These are phyloP conservation scores for Pythium monospermum DNA, from an alignment of 352 stramenopile genomes.

Conservation along the genomic window DNA sequence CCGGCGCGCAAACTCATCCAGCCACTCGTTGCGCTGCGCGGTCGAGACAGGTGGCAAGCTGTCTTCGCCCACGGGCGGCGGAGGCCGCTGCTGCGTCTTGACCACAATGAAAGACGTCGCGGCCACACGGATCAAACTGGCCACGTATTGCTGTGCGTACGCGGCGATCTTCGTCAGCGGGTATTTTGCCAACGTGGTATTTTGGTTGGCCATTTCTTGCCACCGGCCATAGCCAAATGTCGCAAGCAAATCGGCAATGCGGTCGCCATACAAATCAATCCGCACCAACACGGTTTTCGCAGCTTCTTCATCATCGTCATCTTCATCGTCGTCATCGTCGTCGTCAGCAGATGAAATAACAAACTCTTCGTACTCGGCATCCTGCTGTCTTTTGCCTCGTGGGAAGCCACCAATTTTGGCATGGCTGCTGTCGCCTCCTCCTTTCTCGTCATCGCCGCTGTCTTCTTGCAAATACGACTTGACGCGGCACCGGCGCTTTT, in stretches of 20 bases:
- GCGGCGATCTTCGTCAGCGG: constrained; percentile 31
- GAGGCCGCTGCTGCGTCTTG: background rate
- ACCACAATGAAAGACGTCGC: constrained; percentile 11
- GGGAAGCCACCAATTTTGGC: constrained; percentile 15
- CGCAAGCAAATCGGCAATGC: constrained; percentile 43
- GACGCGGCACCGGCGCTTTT: constrained; percentile 64
- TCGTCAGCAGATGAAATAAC: constrained; percentile 43
- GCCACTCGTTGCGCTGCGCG: constrained; percentile 29
- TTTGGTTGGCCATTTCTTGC: constrained; percentile 50
- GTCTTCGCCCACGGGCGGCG: background rate
- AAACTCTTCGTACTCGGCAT: constrained; percentile 63
- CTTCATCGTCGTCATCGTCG: constrained; percentile 49
- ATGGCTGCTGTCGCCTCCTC: background rate
- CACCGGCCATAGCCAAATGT: constrained; percentile 83
- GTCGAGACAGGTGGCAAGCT: constrained; percentile 5
- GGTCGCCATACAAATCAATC: constrained; percentile 36
- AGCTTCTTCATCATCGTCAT: constrained; percentile 40
- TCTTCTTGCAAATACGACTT: constrained; percentile 75
- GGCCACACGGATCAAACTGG: constrained; percentile 40
- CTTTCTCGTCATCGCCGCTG: constrained; percentile 47
- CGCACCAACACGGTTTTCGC: constrained; percentile 30
- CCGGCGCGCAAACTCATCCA: constrained; percentile 30
- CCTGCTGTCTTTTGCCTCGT: constrained; percentile 23
- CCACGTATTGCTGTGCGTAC: constrained; percentile 49
- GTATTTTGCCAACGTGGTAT: constrained; percentile 34